A percentile compares a stretch with the other conserved stretches of the same genome.
These are phyloP conservation scores for Durusdinium trenchii DNA, from an alignment of 73 alveolate species.

Conservation along the genomic window DNA sequence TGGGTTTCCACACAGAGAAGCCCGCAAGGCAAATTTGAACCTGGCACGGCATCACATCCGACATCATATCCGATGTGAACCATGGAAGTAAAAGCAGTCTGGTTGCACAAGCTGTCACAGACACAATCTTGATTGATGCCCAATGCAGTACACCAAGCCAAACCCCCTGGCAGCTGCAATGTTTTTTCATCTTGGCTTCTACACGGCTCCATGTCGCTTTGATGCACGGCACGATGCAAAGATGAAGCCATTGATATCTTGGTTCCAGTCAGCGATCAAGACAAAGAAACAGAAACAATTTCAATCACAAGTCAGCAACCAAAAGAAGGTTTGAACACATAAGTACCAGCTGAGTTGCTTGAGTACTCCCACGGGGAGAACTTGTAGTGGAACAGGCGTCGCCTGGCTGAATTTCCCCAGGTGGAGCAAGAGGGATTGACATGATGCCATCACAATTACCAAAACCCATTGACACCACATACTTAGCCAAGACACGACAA, in stretches of 20 bases:
- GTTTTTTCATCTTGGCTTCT: neutral
- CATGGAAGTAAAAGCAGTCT: too few relatives aligned
- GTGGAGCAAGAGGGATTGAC: neutral
- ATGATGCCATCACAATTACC: too few relatives aligned
- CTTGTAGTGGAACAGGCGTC: constrained; percentile 3
- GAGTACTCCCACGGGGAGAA: neutral
- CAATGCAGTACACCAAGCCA: neutral
- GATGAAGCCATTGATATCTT: neutral
- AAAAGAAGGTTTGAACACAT: neutral
- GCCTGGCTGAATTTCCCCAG: neutral
- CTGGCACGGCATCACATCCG: too few relatives aligned
- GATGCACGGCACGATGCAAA: neutral
- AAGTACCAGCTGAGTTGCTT: neutral
- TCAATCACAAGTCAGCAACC: neutral
- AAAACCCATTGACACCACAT: neutral
- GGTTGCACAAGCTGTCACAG: too few relatives aligned
- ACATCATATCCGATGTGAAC: too few relatives aligned
- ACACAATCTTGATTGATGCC: too few relatives aligned
- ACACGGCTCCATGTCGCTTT: neutral
- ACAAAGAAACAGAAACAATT: neutral
- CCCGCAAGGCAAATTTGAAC: too few relatives aligned
- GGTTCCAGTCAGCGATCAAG: too few relatives aligned
- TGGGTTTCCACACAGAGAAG: too few relatives aligned
- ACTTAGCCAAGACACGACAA: neutral
- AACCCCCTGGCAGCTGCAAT: neutral